Percentiles rank a stretch among this genome's conserved stretches.
Evolutionary conservation across 768 basidiomycete genomes (phyloP).

Genomic region (Kwoniella sp.): DNA sequence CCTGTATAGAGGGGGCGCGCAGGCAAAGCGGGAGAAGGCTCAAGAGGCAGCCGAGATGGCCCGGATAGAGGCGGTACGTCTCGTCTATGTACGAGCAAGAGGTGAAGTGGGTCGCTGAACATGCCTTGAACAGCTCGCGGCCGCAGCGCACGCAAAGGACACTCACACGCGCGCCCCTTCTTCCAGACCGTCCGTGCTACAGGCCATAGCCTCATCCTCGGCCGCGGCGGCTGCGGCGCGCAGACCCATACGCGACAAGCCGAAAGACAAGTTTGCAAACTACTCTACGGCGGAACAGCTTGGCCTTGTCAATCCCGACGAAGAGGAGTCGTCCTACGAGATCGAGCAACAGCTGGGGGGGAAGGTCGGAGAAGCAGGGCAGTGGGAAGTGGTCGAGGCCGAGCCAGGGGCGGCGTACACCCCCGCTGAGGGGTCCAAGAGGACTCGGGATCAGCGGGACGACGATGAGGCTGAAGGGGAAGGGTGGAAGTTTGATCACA

Average conservation of each 20-base stretch:
- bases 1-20: constrained; percentile 80
- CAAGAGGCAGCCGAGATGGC: constrained; percentile 82
- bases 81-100: too few species aligned
- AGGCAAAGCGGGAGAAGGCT: constrained; percentile 47
- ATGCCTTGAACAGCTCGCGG: neutral
- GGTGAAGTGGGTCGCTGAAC: constrained; percentile 4
- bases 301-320: constrained; percentile 67
- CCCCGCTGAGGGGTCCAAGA: constrained; percentile 5
- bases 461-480: constrained; percentile 33
- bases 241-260: constrained; percentile 14
- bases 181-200: constrained; percentile 36
- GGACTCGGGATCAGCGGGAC: constrained; percentile 14
- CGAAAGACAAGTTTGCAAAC: constrained; percentile 58
- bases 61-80: constrained; percentile 68
- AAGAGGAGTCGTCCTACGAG: constrained; percentile 61
- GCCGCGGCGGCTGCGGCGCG: constrained; percentile 46
- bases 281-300: constrained; percentile 83
- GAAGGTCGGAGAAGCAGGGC: constrained; percentile 11
- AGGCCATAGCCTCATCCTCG: constrained; percentile 42
- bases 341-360: constrained; percentile 52
- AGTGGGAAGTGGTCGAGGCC: constrained; percentile 7
- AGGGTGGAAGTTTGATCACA: constrained; percentile 59
- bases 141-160: constrained; percentile 74
- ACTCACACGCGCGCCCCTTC: constrained; percentile 59
- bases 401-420: neutral